Evolutionary conservation across 2,329 filamentous ascomycete species (phyloP).

Genomic region (Simplicillium sp.): DNA sequence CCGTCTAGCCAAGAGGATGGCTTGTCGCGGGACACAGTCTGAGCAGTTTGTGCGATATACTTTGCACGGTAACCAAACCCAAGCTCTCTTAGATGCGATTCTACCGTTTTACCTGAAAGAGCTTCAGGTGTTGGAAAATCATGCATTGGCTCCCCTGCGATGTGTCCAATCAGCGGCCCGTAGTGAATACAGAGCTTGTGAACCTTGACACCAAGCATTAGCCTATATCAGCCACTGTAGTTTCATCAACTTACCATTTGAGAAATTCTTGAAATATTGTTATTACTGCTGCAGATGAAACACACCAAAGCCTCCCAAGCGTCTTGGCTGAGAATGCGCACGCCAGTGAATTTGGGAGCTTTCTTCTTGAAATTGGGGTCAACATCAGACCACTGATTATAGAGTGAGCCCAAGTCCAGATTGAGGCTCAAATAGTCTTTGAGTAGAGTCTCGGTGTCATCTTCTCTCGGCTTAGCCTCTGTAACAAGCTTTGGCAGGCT

Average conservation of each 20-base stretch:
- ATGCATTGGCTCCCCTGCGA: conserved; percentile 66
- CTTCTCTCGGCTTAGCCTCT: conserved; percentile 22
- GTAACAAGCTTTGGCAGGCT: conserved; percentile 2
- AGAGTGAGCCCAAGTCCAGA: conserved; percentile 66
- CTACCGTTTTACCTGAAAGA: conserved; percentile 66
- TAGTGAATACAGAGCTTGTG: conserved; percentile 85
- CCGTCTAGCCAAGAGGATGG: conserved; percentile 67
- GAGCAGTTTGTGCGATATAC: conserved; percentile 81
- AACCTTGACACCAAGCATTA: conserved; percentile 34
- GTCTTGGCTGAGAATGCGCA: conserved; percentile 88
- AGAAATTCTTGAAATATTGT: conserved; percentile 90
- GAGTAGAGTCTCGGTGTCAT: conserved; percentile 67
- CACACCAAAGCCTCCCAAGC: conserved; percentile 89
- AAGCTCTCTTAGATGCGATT: conserved; percentile 67
- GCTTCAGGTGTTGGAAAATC: conserved; percentile 76
- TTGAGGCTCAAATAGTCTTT: conserved; percentile 80
- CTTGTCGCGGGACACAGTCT: conserved; percentile 57
- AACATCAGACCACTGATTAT: conserved; percentile 75
- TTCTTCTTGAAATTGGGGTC: conserved; percentile 86
- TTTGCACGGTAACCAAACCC: conserved; percentile 94
- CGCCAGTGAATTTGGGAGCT: conserved; percentile 78
- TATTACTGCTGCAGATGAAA: conserved; percentile 98
- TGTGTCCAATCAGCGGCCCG: conserved; percentile 61
- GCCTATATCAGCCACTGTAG: neutral
- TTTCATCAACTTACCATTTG: conserved; percentile 60